Evolutionary conservation across 352 stramenopile species (phyloP), one percentile per base, ranked within the genome.

Genomic region (Phytophthora fragariaefolia): DNA sequence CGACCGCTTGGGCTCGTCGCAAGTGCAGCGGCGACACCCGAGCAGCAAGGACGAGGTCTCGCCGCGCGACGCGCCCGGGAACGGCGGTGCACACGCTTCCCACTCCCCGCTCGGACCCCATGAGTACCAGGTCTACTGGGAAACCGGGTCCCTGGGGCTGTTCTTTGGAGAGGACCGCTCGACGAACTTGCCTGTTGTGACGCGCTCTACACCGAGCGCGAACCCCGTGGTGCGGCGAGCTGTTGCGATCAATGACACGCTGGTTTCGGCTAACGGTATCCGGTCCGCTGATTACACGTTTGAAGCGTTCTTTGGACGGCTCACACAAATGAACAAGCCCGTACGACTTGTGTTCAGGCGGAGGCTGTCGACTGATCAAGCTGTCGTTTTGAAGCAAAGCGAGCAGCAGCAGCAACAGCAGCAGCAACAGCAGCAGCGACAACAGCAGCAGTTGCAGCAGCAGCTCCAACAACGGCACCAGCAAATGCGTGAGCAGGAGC

Each of bases 291-390:
- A 93, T 30, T 91, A 86, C 56, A 79, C 80, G 54, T 96, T 96
- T 22, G 83, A 92, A 52, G 75, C 82, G 3, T 96, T 96, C 54
- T 96, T 96, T 58, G 79, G 79, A 22, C 69, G 83, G 3, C 66
- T 96, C 4, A 86, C 95, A 50, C 82, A 96, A 24, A 92, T 94
- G 86, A 89, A 85, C 53, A 96, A 96, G 53, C 88, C 88, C 3
- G 87, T 96, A 6, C 77, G 77, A 18, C 68, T 96, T 4, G 79
- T 91, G 22, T 95, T 96, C 30, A 78, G 84, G 10, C 71, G 71
- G 69, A 76, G 57, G 27, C 72, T 74, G 34, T 47, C 68, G 9
- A 69, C 62, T 46, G 72, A 79, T 52, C 55, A 70, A 62, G 68
- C 58, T 26, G 68, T 79, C 2, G 58, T 77, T 43, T 52, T 79